A percentile compares a stretch with the other conserved stretches of the same genome.
Conservation (phyloP, 1,139 yeast genomes). For the Yamadazyma songkhlaensis region DNA sequence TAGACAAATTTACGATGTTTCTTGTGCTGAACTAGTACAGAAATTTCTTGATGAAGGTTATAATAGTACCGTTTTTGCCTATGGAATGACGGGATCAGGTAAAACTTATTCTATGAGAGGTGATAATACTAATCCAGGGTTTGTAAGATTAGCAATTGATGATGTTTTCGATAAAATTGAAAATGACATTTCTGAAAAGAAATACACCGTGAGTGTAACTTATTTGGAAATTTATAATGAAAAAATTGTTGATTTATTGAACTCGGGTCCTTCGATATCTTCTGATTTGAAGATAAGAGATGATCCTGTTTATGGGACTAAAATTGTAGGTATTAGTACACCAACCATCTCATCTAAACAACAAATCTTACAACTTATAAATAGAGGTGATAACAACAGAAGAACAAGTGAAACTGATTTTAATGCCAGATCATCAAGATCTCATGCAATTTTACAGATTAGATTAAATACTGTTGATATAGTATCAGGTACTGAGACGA, state of each 20-base stretch:
- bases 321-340: conserved; percentile 72
- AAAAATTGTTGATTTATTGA: conserved; percentile 69
- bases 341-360: conserved; percentile 53
- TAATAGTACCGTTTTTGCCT: conserved; percentile 91
- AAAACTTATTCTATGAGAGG: conserved; percentile 94
- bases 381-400: conserved; percentile 69
- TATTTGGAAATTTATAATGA: conserved; percentile 93
- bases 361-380: conserved; percentile 61
- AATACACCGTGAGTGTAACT: conserved; percentile 53
- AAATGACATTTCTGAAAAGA: conserved; percentile 21
- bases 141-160: conserved; percentile 70
- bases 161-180: conserved; percentile 59
- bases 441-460: conserved; percentile 87
- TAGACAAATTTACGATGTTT: conserved; percentile 54
- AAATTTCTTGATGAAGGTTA: conserved; percentile 70
- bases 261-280: conserved; percentile 16
- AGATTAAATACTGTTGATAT: conserved; percentile 48
- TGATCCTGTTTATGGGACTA: conserved; percentile 68
- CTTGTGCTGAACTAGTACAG: conserved; percentile 62
- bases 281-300: conserved; percentile 72
- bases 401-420: conserved; percentile 88
- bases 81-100: conserved; percentile 89
- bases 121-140: conserved; percentile 62
- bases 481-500: conserved; percentile 38
- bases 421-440: conserved; percentile 80